A percentile compares a stretch with the other conserved stretches of the same genome.
Evolutionary conservation across 2,329 filamentous ascomycete species (phyloP).

Genomic region (Microcyclosporella mali): DNA sequence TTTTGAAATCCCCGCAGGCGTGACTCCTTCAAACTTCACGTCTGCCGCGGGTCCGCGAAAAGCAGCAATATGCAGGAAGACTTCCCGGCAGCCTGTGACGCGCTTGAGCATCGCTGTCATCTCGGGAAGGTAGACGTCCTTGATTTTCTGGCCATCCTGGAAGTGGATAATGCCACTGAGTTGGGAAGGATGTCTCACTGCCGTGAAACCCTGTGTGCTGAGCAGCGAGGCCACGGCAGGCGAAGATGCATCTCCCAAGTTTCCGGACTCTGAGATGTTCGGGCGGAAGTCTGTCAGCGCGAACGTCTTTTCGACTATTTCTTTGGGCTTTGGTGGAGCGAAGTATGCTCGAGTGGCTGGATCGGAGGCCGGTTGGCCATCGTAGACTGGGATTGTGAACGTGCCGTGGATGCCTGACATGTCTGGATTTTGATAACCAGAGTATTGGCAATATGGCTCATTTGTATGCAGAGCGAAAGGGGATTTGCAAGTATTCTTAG

Average conservation of each 20-base stretch:
- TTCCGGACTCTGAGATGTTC: slow-evolving; percentile 1
- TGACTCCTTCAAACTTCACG: neutral
- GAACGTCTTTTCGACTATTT: neutral
- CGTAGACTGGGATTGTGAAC: slow-evolving; percentile 1
- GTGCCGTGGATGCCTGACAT: neutral
- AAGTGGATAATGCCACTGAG: neutral
- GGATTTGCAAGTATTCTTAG: too few species aligned
- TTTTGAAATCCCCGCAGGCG: neutral
- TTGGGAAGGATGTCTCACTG: slow-evolving; percentile 1
- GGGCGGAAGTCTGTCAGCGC: neutral
- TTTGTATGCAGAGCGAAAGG: too few species aligned
- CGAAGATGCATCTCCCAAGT: neutral
- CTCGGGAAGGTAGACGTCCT: slow-evolving; percentile 1
- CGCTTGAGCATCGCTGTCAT: slow-evolving; percentile 1
- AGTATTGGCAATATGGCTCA: too few species aligned
- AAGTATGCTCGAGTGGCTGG: slow-evolving; percentile 1
- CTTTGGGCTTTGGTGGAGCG: slow-evolving; percentile 2
- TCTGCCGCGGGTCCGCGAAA: neutral
- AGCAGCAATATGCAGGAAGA: slow-evolving; percentile 1
- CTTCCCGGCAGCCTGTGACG: slow-evolving; percentile 3
- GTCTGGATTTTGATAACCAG: too few species aligned
- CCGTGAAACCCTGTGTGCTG: slow-evolving; percentile 1
- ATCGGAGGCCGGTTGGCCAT: slow-evolving; percentile 3
- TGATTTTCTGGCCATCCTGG: neutral
- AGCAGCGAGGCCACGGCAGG: neutral